Conservation (phyloP, 1,139 yeast species). For the Hansenula anomala region DNA sequence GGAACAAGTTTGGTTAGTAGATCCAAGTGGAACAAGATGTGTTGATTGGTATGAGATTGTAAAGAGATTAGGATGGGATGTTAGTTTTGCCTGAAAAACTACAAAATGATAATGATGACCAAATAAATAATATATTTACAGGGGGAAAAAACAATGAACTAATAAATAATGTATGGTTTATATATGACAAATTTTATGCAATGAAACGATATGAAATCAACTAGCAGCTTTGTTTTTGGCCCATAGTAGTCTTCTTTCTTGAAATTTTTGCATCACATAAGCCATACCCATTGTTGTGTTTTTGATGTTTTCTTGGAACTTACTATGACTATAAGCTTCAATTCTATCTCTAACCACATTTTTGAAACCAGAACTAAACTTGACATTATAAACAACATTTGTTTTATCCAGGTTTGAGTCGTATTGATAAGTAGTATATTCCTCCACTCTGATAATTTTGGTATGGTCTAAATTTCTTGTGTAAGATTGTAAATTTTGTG, state of each 20-base stretch:
- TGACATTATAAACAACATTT: slow-evolving; percentile 47
- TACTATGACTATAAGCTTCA: slow-evolving; percentile 76
- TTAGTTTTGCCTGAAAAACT: slow-evolving; percentile 52
- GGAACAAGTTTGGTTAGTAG: slow-evolving; percentile 52
- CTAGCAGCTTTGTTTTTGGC: background rate
- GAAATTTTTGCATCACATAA: slow-evolving; percentile 64
- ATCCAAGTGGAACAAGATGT: slow-evolving; percentile 40
- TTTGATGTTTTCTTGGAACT: slow-evolving; percentile 62
- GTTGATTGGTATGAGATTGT: slow-evolving; percentile 69
- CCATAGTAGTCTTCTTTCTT: slow-evolving; percentile 24
- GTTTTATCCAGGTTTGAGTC: slow-evolving; percentile 28
- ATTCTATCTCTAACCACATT: slow-evolving; percentile 66
- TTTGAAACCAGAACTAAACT: slow-evolving; percentile 66
- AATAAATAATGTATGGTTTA: background rate
- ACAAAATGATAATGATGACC: too few species aligned
- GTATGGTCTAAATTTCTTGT: slow-evolving; percentile 87
- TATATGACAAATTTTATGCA: background rate
- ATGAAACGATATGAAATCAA: background rate
- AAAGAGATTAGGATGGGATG: slow-evolving; percentile 68
- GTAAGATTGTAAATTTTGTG: slow-evolving; percentile 58
- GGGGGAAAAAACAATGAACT: too few species aligned
- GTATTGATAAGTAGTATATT: slow-evolving; percentile 51
- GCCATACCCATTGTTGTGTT: slow-evolving; percentile 71
- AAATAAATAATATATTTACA: too few species aligned
- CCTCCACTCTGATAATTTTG: slow-evolving; percentile 74